A percentile compares a stretch with the other conserved stretches of the same genome.
These are phyloP conservation scores for Euphorbia pulcherrima DNA, from an alignment of 345 rosid genomes.

Conservation along the genomic window DNA sequence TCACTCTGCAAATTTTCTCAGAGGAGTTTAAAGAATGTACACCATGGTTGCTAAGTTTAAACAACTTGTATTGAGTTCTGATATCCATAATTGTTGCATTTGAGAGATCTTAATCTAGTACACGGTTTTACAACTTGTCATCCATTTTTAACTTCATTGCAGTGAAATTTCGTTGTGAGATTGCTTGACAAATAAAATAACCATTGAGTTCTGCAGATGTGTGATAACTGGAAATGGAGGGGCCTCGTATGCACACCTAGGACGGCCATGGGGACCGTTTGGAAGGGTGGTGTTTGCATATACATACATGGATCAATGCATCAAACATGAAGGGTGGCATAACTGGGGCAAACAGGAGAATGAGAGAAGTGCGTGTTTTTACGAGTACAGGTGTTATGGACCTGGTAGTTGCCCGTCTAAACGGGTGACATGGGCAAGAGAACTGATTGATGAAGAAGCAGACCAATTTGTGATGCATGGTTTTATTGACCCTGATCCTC, in stretches of 20 bases:
- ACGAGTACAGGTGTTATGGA: slow-evolving; percentile 90
- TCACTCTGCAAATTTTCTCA: neutral
- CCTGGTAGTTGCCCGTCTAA: slow-evolving; percentile 72
- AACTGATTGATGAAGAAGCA: slow-evolving; percentile 83
- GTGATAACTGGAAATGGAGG: slow-evolving; percentile 85
- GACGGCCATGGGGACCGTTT: slow-evolving; percentile 96
- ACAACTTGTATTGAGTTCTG: neutral
- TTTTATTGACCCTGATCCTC: slow-evolving; percentile 73
- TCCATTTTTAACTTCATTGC: neutral
- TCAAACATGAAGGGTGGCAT: slow-evolving; percentile 72
- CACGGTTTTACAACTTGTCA: neutral
- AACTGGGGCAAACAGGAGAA: slow-evolving; percentile 90
- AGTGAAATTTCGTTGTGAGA: too few species aligned
- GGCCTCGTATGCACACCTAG: slow-evolving; percentile 55
- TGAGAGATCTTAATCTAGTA: neutral
- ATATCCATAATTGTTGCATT: neutral
- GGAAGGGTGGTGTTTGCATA: slow-evolving; percentile 85
- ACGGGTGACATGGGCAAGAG: slow-evolving; percentile 80
- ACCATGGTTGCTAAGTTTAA: neutral
- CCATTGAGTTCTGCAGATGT: slow-evolving; percentile 49
- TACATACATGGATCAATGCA: slow-evolving; percentile 75
- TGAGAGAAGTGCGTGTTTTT: slow-evolving; percentile 93
- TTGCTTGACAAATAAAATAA: too few species aligned
- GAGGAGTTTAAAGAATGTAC: neutral
- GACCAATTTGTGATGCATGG: slow-evolving; percentile 67